Percentiles rank a stretch among this genome's conserved stretches.
Evolutionary conservation across 140 eudicot species (phyloP).

Genomic region (Artemisia princeps): DNA sequence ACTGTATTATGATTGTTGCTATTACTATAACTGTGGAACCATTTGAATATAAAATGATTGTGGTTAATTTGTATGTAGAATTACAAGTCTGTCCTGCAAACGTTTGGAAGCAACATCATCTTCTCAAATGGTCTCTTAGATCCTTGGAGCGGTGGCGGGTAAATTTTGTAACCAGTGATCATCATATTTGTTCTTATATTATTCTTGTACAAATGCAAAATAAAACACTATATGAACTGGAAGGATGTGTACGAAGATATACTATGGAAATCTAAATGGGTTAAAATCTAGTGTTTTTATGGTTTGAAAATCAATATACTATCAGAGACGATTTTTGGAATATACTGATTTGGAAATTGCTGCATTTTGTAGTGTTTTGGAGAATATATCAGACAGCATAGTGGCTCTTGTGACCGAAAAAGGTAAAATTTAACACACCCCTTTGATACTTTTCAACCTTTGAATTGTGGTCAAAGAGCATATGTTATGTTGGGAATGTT

Average conservation of each 20-base stretch:
- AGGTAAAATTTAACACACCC: conserved; percentile 38
- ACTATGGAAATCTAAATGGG: conserved; percentile 1
- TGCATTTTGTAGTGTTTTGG: conserved; percentile 58
- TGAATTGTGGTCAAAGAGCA: conserved; percentile 6
- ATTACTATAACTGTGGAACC: too few relatives aligned
- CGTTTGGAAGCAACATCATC: conserved; percentile 80
- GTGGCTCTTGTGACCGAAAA: conserved; percentile 69
- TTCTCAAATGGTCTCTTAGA: conserved; percentile 81
- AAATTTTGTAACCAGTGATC: conserved; percentile 8
- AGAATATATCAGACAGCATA: conserved; percentile 56
- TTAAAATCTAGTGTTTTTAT: not conserved
- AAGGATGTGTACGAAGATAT: not conserved
- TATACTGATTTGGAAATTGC: not conserved
- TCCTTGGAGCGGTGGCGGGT: conserved; percentile 99
- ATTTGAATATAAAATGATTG: not conserved
- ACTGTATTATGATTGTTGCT: not conserved
- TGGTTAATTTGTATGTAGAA: conserved; percentile 38
- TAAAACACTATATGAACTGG: not conserved
- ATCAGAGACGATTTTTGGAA: not conserved
- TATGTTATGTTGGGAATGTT: conserved; percentile 1
- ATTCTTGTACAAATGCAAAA: too few relatives aligned
- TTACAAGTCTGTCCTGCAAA: conserved; percentile 39
- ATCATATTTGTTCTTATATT: not conserved
- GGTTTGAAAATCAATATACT: not conserved
- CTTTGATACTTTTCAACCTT: not conserved